Conservation (phyloP, 768 basidiomycete species). For the Cystofilobasidium macerans region DNA sequence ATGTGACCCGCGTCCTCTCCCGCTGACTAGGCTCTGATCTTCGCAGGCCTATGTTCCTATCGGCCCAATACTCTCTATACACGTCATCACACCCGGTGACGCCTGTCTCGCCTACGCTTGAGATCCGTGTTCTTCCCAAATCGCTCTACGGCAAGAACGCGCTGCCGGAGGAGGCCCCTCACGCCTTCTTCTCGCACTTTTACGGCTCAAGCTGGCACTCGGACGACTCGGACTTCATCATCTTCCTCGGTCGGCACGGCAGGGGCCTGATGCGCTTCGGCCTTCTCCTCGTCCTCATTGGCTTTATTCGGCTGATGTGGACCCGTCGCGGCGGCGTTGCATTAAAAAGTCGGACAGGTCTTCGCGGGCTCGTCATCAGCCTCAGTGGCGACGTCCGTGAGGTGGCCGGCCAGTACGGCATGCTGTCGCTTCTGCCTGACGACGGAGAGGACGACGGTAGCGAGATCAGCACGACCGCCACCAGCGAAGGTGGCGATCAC, state of each 20-base stretch:
- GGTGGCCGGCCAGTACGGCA: constrained; percentile 1
- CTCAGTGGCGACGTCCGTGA: constrained; percentile 13
- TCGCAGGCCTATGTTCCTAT: constrained; percentile 85
- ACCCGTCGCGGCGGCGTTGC: constrained; percentile 31
- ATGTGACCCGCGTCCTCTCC: neutral
- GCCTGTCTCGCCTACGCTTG: constrained; percentile 47
- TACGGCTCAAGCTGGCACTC: constrained; percentile 98
- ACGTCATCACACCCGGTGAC: constrained; percentile 41
- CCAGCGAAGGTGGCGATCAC: constrained; percentile 37
- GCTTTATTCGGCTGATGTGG: constrained; percentile 46
- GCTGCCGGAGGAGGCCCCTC: constrained; percentile 63
- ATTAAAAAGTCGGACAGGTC: constrained; percentile 18
- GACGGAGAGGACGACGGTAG: neutral
- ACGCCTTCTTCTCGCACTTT: constrained; percentile 92
- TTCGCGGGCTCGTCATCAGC: constrained; percentile 22
- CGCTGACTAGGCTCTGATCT: neutral
- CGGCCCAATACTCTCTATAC: constrained; percentile 83
- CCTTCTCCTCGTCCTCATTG: constrained; percentile 57
- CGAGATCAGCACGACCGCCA: constrained; percentile 38
- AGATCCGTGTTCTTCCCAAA: constrained; percentile 86
- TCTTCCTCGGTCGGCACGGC: constrained; percentile 80
- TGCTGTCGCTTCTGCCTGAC: constrained; percentile 23
- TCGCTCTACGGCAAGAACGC: constrained; percentile 97
- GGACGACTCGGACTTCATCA: constrained; percentile 94
- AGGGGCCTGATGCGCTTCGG: constrained; percentile 79